Percentiles rank a stretch among this genome's conserved stretches.
Conservation (phyloP, 2,329 filamentous ascomycete genomes). For the Aspergillus spinulosporus region DNA sequence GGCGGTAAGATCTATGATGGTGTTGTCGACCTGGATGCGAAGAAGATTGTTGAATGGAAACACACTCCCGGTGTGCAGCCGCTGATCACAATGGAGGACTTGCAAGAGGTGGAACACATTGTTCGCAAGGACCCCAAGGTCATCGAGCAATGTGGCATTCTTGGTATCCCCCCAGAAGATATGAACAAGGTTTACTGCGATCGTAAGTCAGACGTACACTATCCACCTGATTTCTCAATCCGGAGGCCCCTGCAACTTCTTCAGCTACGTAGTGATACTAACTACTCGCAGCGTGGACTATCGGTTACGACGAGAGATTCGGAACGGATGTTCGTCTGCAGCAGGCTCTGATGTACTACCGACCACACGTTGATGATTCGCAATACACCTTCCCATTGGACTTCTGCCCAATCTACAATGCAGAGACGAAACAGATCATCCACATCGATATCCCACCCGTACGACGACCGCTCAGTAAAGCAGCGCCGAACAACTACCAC, state of each 20-base stretch:
- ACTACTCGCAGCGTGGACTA: conserved; percentile 72
- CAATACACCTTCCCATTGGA: conserved; percentile 91
- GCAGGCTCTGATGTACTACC: conserved; percentile 94
- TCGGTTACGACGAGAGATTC: conserved; percentile 89
- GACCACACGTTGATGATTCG: conserved; percentile 78
- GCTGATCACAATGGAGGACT: conserved; percentile 88
- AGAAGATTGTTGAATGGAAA: conserved; percentile 72
- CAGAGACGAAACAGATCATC: conserved; percentile 74
- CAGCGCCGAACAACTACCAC: conserved; percentile 76
- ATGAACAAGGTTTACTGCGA: conserved; percentile 98
- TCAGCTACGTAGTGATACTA: conserved; percentile 1
- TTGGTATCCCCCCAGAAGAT: conserved; percentile 75
- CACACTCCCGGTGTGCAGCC: conserved; percentile 76
- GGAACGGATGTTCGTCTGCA: conserved; percentile 77
- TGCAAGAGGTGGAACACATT: conserved; percentile 75
- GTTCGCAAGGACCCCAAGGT: conserved; percentile 78
- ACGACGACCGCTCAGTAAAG: conserved; percentile 71
- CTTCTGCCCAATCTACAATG: conserved; percentile 89
- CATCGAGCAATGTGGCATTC: conserved; percentile 83
- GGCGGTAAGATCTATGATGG: conserved; percentile 82
- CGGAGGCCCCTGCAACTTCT: no score
- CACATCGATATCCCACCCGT: conserved; percentile 81
- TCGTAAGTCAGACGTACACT: conserved; percentile 50
- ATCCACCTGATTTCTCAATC: not conserved
- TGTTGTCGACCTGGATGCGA: conserved; percentile 68